Percentiles rank a stretch among this genome's conserved stretches.
These are phyloP conservation scores for Westerdykella aurantiaca DNA, from an alignment of 2,329 filamentous ascomycete species.

Conservation along the genomic window DNA sequence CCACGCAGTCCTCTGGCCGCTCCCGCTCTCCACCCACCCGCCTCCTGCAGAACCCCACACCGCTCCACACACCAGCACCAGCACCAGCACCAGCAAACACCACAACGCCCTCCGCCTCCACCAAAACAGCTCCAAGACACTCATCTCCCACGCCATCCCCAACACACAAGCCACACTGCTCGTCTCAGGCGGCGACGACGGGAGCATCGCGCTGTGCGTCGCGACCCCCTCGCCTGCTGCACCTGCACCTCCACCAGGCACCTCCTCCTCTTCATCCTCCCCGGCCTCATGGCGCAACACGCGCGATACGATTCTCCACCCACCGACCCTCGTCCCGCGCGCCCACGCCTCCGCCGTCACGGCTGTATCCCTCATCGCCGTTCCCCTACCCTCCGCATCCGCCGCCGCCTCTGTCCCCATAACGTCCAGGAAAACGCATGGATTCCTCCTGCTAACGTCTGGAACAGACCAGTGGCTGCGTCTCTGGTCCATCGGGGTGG, in stretches of 20 bases:
- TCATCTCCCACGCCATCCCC: conserved; percentile 33
- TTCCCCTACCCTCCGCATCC: too few relatives aligned
- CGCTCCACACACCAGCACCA: conserved; percentile 10
- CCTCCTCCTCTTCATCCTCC: not conserved
- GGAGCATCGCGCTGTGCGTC: conserved; percentile 56
- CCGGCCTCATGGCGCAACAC: conserved; percentile 14
- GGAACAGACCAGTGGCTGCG: conserved; percentile 47
- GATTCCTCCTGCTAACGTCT: conserved; percentile 28
- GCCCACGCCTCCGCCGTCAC: conserved; percentile 72
- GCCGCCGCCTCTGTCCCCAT: too few relatives aligned
- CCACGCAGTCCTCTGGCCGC: conserved; percentile 58
- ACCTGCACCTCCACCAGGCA: not conserved
- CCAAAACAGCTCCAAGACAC: conserved; percentile 70
- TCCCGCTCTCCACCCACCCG: conserved; percentile 18
- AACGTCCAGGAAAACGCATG: not conserved
- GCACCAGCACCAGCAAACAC: conserved; percentile 32
- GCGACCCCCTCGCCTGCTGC: conserved; percentile 4
- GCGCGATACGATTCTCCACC: conserved; percentile 15
- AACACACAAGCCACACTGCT: conserved; percentile 45
- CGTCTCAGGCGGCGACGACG: conserved; percentile 82
- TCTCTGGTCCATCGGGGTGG: conserved; percentile 32
- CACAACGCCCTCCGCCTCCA: conserved; percentile 49
- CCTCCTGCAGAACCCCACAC: not conserved
- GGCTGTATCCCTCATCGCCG: conserved; percentile 40
- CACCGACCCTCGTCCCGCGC: conserved; percentile 44